A percentile compares a stretch with the other conserved stretches of the same genome.
These are phyloP conservation scores for Durotheca rogersii DNA, from an alignment of 495 filamentous ascomycete species.

Conservation along the genomic window DNA sequence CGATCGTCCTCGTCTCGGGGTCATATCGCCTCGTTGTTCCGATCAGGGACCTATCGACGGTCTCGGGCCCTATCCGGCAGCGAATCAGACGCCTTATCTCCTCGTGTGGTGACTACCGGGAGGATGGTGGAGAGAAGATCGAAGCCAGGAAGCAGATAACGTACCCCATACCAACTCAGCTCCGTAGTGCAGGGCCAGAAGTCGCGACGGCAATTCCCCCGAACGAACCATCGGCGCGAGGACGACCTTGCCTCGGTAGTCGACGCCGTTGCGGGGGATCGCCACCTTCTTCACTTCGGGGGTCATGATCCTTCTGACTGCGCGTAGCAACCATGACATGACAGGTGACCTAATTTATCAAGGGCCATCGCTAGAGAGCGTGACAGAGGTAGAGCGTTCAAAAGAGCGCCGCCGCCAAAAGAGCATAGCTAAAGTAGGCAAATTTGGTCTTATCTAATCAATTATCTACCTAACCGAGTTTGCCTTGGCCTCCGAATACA, in stretches of 20 bases:
- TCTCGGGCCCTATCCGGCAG: constrained; percentile 71
- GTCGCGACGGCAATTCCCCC: constrained; percentile 86
- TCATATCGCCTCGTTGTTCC: constrained; percentile 77
- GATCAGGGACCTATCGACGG: constrained; percentile 85
- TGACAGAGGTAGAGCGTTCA: too few species aligned
- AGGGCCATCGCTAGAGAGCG: background rate
- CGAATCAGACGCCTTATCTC: background rate
- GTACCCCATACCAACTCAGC: constrained; percentile 94
- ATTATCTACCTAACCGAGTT: background rate
- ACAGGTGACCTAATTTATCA: background rate
- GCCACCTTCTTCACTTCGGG: constrained; percentile 62
- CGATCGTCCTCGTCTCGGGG: constrained; percentile 69
- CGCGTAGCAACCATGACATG: constrained; percentile 24
- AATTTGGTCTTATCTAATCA: constrained; percentile 27
- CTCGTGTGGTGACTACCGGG: background rate
- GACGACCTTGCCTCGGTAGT: constrained; percentile 90
- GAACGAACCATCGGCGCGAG: constrained; percentile 97
- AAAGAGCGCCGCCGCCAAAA: background rate
- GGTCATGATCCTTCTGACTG: constrained; percentile 52
- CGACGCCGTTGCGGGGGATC: constrained; percentile 84
- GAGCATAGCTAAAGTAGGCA: too few species aligned
- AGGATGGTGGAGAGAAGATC: background rate
- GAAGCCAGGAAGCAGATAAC: constrained; percentile 13
- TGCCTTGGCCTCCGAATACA: background rate
- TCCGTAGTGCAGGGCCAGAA: constrained; percentile 87